Base-by-base conservation (phyloP, 2,329 filamentous ascomycete genomes). In the Exophiala viscosa region DNA sequence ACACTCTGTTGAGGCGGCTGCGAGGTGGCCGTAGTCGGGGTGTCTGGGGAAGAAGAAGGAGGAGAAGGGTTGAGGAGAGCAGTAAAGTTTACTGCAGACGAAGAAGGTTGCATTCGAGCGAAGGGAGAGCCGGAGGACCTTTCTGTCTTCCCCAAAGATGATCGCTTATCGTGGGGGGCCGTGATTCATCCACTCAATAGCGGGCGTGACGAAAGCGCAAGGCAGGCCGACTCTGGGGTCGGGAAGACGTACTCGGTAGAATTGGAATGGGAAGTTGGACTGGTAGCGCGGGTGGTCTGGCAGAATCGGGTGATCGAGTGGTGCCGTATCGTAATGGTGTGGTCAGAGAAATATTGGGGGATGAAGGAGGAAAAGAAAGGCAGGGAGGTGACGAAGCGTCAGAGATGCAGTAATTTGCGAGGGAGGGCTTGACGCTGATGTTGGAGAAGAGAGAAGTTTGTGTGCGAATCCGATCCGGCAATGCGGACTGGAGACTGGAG, bases 11-110 rank as follows among this genome's bases (percentile, higher is more conserved):
- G 41, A 15, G 34, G 20, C 13, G 51, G 18, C 17, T 14, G 45
- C 18, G 44, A 34, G 32, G 52, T 28, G 38, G 52, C 44, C 32
- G 48, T 14, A 31, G 52, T 28, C 20, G 50, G n/a, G 38, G 51
- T 50, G 34, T 63, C 55, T 36, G 64, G 56, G 14, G 43, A 43
- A 42, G 51, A 55, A 31, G 54, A 55, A 48, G 52, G 47, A 52
- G 52, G 50, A 48, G 54, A 57, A 44, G 60, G 60, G 45, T 61
- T 60, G 52, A 62, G 60, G 45, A 62, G 44, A 36, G 60, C 57
- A 57, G 58, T 61, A 60, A 61, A 62, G 52, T 61, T 56, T 57
- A 60, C 60, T 56, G 57, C 60, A 48, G 60, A 61, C 45, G 58
- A 61, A 58, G 60, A 58, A 52, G 56, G 60, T 61, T 62, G 58